Conservation (phyloP, 169 alveolate species). For the Eimeria falciformis region DNA sequence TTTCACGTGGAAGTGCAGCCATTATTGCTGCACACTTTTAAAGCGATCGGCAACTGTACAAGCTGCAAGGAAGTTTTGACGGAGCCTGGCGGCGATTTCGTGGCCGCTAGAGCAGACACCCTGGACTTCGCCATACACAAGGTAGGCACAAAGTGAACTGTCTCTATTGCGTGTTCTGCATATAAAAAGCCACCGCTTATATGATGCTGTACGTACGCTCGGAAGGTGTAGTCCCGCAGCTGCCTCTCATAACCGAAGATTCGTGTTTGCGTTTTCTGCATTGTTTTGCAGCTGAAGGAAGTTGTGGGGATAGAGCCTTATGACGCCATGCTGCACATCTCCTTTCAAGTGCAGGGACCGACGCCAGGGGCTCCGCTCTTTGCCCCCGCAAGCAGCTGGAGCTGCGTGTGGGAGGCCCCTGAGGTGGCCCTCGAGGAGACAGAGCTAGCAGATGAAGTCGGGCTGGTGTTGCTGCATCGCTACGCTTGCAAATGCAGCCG, state of each 20-base stretch:
- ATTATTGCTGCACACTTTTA: constrained; percentile 10
- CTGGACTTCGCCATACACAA: constrained; percentile 18
- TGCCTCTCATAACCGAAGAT: too few species aligned
- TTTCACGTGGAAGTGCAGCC: constrained; percentile 60
- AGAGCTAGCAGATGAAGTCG: not conserved
- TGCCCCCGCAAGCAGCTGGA: constrained; percentile 19
- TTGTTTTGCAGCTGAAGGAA: not conserved
- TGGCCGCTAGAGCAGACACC: constrained; percentile 26
- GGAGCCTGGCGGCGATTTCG: constrained; percentile 12
- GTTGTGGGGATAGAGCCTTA: not conserved
- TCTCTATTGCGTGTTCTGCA: too few species aligned
- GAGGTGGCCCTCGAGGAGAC: not conserved
- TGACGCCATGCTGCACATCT: not conserved
- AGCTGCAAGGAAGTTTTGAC: constrained; percentile 7
- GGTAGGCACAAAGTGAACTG: too few species aligned
- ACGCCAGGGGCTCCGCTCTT: not conserved
- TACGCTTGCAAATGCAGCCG: not conserved
- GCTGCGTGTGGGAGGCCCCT: not conserved
- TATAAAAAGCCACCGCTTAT: too few species aligned
- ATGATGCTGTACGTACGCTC: not conserved
- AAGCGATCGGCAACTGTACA: not conserved
- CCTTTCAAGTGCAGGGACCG: not conserved
- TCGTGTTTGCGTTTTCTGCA: too few species aligned
- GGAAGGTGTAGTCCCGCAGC: too few species aligned
- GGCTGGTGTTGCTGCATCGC: not conserved